Conservation (phyloP, 2,329 filamentous ascomycete species). For the Dissoconium aciculare region DNA sequence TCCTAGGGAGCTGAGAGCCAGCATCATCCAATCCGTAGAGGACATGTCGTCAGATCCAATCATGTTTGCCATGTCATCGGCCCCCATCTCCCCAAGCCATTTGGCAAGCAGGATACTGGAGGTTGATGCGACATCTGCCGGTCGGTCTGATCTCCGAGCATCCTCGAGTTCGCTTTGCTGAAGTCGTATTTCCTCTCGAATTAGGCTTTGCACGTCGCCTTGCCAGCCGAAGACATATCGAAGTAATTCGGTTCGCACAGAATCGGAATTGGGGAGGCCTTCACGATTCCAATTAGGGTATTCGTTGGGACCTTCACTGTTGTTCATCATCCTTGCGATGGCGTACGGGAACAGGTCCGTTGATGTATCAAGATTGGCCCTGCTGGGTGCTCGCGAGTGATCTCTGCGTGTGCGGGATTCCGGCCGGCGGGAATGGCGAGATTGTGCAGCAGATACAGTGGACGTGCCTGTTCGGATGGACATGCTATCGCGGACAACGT, state of each 20-base stretch:
- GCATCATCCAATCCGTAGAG: slow-evolving; percentile 89
- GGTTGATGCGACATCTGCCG: slow-evolving; percentile 59
- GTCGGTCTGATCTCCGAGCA: no score
- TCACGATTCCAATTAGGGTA: slow-evolving; percentile 28
- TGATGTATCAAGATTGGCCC: slow-evolving; percentile 40
- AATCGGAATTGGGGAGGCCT: slow-evolving; percentile 52
- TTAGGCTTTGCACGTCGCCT: slow-evolving; percentile 62
- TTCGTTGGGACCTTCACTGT: slow-evolving; percentile 61
- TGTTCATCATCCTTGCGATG: slow-evolving; percentile 62
- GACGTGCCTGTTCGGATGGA: slow-evolving; percentile 36
- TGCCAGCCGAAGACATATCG: slow-evolving; percentile 92
- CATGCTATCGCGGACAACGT: slow-evolving; percentile 24
- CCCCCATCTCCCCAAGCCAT: slow-evolving; percentile 78
- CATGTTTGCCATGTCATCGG: slow-evolving; percentile 66
- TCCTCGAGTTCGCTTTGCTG: no score
- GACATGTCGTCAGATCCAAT: slow-evolving; percentile 70
- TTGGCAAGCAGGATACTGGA: slow-evolving; percentile 72
- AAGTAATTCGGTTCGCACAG: slow-evolving; percentile 80
- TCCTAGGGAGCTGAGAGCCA: slow-evolving; percentile 80
- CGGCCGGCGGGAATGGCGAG: slow-evolving; percentile 20
- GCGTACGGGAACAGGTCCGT: slow-evolving; percentile 79
- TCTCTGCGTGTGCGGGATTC: slow-evolving; percentile 68
- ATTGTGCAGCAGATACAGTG: slow-evolving; percentile 27
- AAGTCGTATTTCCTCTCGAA: slow-evolving; percentile 68
- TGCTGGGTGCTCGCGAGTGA: slow-evolving; percentile 61